Conservation (phyloP, 352 stramenopile species). For the Phytophthora pini region DNA sequence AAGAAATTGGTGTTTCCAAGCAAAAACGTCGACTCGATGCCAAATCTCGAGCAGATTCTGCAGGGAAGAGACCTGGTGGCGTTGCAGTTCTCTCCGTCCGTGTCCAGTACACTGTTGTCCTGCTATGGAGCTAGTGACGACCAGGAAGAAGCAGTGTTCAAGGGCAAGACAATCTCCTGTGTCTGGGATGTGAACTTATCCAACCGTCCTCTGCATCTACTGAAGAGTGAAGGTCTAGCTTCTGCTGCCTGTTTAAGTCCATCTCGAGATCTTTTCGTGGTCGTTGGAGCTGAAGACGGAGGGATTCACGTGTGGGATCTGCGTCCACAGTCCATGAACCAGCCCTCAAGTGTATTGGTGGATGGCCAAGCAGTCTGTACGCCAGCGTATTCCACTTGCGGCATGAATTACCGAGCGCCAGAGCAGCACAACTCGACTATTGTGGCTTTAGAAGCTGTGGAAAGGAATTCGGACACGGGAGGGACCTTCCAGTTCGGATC, state of each 20-base stretch:
- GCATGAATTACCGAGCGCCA: slow-evolving; percentile 45
- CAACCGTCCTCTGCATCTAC: slow-evolving; percentile 44
- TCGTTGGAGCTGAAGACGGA: slow-evolving; percentile 66
- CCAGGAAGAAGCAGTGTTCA: slow-evolving; percentile 13
- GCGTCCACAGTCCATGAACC: slow-evolving; percentile 34
- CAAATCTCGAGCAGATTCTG: slow-evolving; percentile 38
- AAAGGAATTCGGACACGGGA: slow-evolving; percentile 18
- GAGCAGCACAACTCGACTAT: slow-evolving; percentile 58
- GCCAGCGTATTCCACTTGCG: slow-evolving; percentile 69
- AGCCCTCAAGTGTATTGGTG: slow-evolving; percentile 19
- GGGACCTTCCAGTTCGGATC: slow-evolving; percentile 74
- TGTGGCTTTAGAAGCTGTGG: slow-evolving; percentile 50
- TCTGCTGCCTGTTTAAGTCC: slow-evolving; percentile 52
- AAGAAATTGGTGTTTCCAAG: slow-evolving; percentile 36
- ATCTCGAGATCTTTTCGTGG: slow-evolving; percentile 57
- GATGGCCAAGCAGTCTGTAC: slow-evolving; percentile 43
- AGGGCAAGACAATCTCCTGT: slow-evolving; percentile 60
- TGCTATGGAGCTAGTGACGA: slow-evolving; percentile 40
- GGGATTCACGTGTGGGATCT: slow-evolving; percentile 78
- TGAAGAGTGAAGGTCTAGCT: slow-evolving; percentile 57
- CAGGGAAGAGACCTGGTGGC: slow-evolving; percentile 37
- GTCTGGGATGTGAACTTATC: slow-evolving; percentile 76
- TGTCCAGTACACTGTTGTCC: slow-evolving; percentile 57
- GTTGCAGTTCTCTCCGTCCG: slow-evolving; percentile 55
- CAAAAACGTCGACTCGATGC: slow-evolving; percentile 21